A percentile compares a stretch with the other conserved stretches of the same genome.
phyloP scores from a whole-genome alignment of 352 stramenopile genomes.

The Phytophthora aleatoria region DNA sequence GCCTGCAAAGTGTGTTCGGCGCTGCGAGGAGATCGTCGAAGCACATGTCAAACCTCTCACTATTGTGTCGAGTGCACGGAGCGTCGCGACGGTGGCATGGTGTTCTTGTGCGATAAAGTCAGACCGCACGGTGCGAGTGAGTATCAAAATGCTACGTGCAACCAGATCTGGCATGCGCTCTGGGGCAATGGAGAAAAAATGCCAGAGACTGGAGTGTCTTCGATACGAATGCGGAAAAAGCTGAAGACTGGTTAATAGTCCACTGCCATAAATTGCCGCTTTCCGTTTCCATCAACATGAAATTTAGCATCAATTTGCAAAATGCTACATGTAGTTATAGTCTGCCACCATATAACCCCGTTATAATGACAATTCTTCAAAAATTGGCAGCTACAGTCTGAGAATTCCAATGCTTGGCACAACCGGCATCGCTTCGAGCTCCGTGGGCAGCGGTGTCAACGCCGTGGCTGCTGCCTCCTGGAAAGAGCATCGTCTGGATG shows the following conservation, averaged over 20 bases:
- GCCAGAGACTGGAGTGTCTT: constrained; percentile 13
- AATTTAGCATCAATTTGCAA: background rate
- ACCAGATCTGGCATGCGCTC: constrained; percentile 37
- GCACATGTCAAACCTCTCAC: too few relatives aligned
- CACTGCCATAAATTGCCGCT: too few relatives aligned
- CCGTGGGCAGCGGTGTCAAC: constrained; percentile 2
- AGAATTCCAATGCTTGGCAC: constrained; percentile 22
- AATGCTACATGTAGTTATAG: too few relatives aligned
- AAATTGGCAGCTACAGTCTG: constrained; percentile 2
- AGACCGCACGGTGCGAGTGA: constrained; percentile 11
- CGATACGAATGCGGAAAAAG: constrained; percentile 29
- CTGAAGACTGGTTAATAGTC: constrained; percentile 2
- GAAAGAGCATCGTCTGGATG: constrained; percentile 72
- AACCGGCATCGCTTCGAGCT: constrained; percentile 7
- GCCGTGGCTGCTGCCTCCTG: constrained; percentile 21
- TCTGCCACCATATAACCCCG: background rate
- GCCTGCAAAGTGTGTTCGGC: constrained; percentile 37
- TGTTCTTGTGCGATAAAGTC: constrained; percentile 35
- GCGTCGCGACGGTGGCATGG: constrained; percentile 12
- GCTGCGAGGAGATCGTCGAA: constrained; percentile 12
- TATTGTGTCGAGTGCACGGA: constrained; percentile 17
- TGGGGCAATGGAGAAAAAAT: constrained; percentile 29
- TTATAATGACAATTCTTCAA: background rate
- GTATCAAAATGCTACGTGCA: constrained; percentile 34
- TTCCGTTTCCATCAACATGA: background rate